Evolutionary conservation across 2,329 filamentous ascomycete species (phyloP).

Genomic region (Fusarium setosum): DNA sequence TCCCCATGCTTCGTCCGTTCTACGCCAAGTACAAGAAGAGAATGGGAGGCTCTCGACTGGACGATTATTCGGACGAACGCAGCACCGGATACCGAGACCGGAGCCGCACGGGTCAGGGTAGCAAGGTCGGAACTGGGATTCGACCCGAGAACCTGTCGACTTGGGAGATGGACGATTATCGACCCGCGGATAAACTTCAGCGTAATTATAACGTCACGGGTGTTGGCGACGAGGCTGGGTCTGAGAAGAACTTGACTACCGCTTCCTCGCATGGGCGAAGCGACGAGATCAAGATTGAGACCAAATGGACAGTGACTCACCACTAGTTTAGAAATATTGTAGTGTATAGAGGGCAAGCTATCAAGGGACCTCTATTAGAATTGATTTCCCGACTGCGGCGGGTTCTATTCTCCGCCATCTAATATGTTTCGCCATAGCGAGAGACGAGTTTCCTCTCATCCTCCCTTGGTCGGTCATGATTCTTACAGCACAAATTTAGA

Average conservation of each 20-base stretch:
- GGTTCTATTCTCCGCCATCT: too few species aligned
- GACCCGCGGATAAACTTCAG: constrained; percentile 18
- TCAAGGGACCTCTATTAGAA: too few species aligned
- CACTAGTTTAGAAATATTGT: background rate
- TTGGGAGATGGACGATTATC: constrained; percentile 43
- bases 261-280: constrained; percentile 8
- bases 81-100: constrained; percentile 30
- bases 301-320: constrained; percentile 38
- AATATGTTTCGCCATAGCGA: too few species aligned
- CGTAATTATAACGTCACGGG: constrained; percentile 21
- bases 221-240: constrained; percentile 35
- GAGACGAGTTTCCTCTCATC: too few species aligned
- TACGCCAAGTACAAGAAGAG: constrained; percentile 47
- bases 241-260: constrained; percentile 40
- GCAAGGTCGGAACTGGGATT: background rate
- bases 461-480: too few species aligned
- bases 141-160: constrained; percentile 24
- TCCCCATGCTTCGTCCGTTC: constrained; percentile 55
- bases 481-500: too few species aligned
- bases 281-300: constrained; percentile 39
- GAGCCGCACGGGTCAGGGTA: constrained; percentile 27
- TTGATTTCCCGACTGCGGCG: too few species aligned
- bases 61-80: constrained; percentile 41
- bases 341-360: too few species aligned
- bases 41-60: constrained; percentile 45